Evolutionary conservation across 345 rosid genomes (phyloP).

Genomic region (Sonneratia alba): DNA sequence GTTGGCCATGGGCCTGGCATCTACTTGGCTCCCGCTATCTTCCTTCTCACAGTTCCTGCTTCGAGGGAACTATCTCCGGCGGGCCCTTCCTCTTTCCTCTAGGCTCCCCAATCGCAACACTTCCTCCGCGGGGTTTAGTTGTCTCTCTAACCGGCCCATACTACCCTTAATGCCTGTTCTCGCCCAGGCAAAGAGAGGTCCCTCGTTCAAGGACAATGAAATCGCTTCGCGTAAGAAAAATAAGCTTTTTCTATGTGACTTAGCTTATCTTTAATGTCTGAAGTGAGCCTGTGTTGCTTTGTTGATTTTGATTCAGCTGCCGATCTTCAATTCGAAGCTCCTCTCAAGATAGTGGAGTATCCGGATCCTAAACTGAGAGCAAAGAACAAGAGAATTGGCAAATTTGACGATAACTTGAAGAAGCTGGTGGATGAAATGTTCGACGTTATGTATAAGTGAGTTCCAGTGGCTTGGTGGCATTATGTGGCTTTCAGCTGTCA

Average conservation of each 20-base stretch:
- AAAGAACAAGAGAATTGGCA: slow-evolving; percentile 56
- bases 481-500: background rate
- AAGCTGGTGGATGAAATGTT: slow-evolving; percentile 79
- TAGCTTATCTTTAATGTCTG: background rate
- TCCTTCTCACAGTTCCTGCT: slow-evolving; percentile 8
- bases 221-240: slow-evolving; percentile 42
- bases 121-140: slow-evolving; percentile 20
- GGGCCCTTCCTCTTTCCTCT: slow-evolving; percentile 18
- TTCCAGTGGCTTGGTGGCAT: background rate
- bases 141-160: slow-evolving; percentile 18
- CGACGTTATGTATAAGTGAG: slow-evolving; percentile 93
- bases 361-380: slow-evolving; percentile 78
- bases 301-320: slow-evolving; percentile 26
- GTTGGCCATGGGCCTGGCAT: slow-evolving; percentile 32
- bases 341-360: slow-evolving; percentile 70
- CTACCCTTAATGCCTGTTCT: slow-evolving; percentile 17
- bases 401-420: slow-evolving; percentile 71
- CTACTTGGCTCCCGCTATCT: slow-evolving; percentile 14
- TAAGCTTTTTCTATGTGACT: background rate
- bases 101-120: slow-evolving; percentile 14
- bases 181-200: slow-evolving; percentile 39
- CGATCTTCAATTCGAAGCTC: slow-evolving; percentile 65
- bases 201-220: slow-evolving; percentile 23
- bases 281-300: background rate
- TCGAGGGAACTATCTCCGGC: slow-evolving; percentile 28